Evolutionary conservation across 2,329 filamentous ascomycete species (phyloP).

Genomic region (Scedosporium apiospermum): DNA sequence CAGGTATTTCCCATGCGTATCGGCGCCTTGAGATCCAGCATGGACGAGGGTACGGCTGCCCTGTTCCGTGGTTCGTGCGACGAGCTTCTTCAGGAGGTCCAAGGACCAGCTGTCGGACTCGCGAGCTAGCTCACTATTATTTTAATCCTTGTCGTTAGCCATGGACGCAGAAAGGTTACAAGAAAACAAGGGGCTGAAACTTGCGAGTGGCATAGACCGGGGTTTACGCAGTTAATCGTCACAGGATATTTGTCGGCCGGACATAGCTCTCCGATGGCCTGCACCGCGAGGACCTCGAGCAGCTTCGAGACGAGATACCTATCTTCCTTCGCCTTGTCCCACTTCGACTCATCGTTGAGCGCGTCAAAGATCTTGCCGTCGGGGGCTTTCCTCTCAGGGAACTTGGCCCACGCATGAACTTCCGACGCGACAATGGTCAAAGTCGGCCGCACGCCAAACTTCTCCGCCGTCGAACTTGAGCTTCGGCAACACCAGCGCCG

Average conservation of each 20-base stretch:
- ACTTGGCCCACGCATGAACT: slow-evolving; percentile 9
- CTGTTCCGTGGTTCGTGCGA: slow-evolving; percentile 27
- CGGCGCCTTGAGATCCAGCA: slow-evolving; percentile 24
- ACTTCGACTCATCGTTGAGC: slow-evolving; percentile 17
- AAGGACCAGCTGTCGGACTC: slow-evolving; percentile 10
- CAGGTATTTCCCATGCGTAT: slow-evolving; percentile 32
- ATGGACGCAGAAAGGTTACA: too few species aligned
- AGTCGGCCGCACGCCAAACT: background rate
- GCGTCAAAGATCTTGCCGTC: slow-evolving; percentile 15
- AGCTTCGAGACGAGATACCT: slow-evolving; percentile 22
- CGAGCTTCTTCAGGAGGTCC: slow-evolving; percentile 6
- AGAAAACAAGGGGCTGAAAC: background rate
- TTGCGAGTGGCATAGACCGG: slow-evolving; percentile 28
- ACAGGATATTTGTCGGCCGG: slow-evolving; percentile 16
- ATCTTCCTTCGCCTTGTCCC: slow-evolving; percentile 6
- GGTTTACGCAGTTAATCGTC: slow-evolving; percentile 27
- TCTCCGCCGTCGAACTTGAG: slow-evolving; percentile 13
- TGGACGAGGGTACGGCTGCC: slow-evolving; percentile 28
- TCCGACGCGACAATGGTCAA: slow-evolving; percentile 8
- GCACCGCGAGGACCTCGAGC: slow-evolving; percentile 18
- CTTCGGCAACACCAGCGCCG: slow-evolving; percentile 30
- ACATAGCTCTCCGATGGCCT: slow-evolving; percentile 20
- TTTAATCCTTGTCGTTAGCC: slow-evolving; percentile 17
- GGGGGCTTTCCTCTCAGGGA: background rate
- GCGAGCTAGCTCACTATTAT: slow-evolving; percentile 18